These are phyloP conservation scores for Trametes maxima DNA, from an alignment of 768 basidiomycete genomes.

Conservation along the genomic window DNA sequence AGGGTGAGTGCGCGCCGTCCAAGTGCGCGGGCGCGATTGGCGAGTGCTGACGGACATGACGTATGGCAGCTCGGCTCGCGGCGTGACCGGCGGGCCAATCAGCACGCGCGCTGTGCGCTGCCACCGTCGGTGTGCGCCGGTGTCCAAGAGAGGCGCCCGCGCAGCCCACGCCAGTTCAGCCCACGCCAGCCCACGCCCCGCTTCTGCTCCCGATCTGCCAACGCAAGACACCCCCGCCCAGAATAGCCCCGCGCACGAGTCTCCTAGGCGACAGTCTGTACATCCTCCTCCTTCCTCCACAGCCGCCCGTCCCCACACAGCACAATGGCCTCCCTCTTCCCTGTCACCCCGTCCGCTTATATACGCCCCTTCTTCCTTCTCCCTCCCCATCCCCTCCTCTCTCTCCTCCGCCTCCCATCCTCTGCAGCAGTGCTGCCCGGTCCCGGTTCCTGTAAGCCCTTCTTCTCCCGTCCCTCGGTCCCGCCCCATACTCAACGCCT, in stretches of 20 bases:
- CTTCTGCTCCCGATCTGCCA: slow-evolving; percentile 10
- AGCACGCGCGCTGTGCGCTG: slow-evolving; percentile 9
- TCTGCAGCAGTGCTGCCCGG: slow-evolving; percentile 60
- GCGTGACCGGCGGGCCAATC: slow-evolving; percentile 18
- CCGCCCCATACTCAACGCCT: slow-evolving; percentile 25
- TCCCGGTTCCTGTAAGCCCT: slow-evolving; percentile 33
- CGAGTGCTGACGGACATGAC: slow-evolving; percentile 12
- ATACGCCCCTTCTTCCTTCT: slow-evolving; percentile 30
- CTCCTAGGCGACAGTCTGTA: slow-evolving; percentile 20
- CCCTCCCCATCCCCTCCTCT: slow-evolving; percentile 28
- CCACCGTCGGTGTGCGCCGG: not conserved
- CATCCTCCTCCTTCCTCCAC: not conserved
- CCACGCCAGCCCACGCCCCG: not conserved
- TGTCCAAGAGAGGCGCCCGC: not conserved
- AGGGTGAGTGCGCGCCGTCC: slow-evolving; percentile 26
- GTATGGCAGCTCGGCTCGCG: slow-evolving; percentile 10
- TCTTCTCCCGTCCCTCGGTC: slow-evolving; percentile 22
- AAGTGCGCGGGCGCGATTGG: not conserved
- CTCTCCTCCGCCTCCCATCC: slow-evolving; percentile 24
- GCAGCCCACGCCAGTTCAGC: not conserved
- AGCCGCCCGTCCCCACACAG: not conserved
- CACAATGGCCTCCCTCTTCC: slow-evolving; percentile 9
- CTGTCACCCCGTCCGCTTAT: slow-evolving; percentile 11
- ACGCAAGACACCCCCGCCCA: not conserved
- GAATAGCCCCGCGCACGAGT: slow-evolving; percentile 4